Percentiles rank a stretch among this genome's conserved stretches.
Conservation (phyloP, 1,284 basidiomycete species). For the Inonotus hispidus region DNA sequence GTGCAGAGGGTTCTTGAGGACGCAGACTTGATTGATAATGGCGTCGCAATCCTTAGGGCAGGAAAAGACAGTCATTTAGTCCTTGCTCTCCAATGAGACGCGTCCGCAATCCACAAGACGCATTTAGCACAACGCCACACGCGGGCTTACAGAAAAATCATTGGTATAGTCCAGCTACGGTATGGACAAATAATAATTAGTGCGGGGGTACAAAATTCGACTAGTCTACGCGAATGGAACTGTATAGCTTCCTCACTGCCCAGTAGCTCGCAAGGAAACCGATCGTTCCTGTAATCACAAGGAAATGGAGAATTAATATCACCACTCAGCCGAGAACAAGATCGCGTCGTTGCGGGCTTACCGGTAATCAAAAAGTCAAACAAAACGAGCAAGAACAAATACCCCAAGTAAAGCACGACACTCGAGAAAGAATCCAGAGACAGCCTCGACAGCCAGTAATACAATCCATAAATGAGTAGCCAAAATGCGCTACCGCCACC, state of each 20-base stretch:
- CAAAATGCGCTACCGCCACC: constrained; percentile 94
- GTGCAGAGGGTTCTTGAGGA: constrained; percentile 17
- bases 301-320: constrained; percentile 12
- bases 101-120: too few relatives aligned
- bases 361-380: constrained; percentile 88
- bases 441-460: constrained; percentile 86
- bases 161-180: not conserved
- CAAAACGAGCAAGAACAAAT: constrained; percentile 78
- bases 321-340: not conserved
- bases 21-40: constrained; percentile 55
- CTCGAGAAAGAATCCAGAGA: constrained; percentile 82
- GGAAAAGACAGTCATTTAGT: constrained; percentile 77
- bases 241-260: constrained; percentile 78
- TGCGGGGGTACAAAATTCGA: not conserved
- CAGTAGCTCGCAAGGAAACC: constrained; percentile 87
- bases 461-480: constrained; percentile 80
- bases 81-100: constrained; percentile 32
- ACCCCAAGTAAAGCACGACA: constrained; percentile 86
- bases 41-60: constrained; percentile 62
- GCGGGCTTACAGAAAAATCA: not conserved
- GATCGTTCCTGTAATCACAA: constrained; percentile 56
- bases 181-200: not conserved
- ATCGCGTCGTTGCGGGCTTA: constrained; percentile 27
- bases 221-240: constrained; percentile 72
- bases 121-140: not conserved